Percentiles rank a stretch among this genome's conserved stretches.
phyloP scores from a whole-genome alignment of 805 yeast species.

The Wickerhamomyces strasburgensis region DNA sequence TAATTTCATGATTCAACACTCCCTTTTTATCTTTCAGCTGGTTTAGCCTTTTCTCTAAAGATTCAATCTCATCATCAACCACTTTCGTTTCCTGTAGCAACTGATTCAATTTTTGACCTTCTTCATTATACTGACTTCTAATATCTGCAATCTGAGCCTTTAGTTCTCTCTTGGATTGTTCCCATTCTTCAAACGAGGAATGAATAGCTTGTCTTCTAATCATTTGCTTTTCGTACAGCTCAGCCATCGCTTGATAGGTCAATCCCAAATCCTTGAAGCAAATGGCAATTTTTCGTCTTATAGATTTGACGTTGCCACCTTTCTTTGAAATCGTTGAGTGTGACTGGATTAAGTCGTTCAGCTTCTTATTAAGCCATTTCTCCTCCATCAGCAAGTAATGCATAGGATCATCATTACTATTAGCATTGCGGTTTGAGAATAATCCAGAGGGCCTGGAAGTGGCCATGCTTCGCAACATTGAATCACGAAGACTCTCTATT shows the following conservation, averaged over 20 bases:
- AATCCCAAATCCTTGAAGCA: constrained; percentile 33
- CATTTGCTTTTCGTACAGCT: constrained; percentile 34
- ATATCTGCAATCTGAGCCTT: constrained; percentile 32
- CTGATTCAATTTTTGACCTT: constrained; percentile 35
- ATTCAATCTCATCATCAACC: constrained; percentile 34
- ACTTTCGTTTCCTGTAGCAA: constrained; percentile 28
- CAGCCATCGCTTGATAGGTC: constrained; percentile 36
- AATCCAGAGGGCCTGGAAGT: background rate
- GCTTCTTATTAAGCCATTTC: constrained; percentile 10
- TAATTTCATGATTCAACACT: constrained; percentile 33
- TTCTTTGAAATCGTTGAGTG: constrained; percentile 26
- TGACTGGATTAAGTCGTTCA: constrained; percentile 13
- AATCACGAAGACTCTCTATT: background rate
- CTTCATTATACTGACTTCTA: constrained; percentile 32
- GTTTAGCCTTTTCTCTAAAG: constrained; percentile 30
- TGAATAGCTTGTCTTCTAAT: constrained; percentile 24
- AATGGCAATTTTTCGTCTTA: constrained; percentile 28
- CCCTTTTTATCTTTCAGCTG: constrained; percentile 30
- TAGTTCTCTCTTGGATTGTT: constrained; percentile 29
- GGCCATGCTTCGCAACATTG: background rate
- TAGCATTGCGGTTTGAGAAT: background rate
- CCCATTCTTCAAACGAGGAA: constrained; percentile 34
- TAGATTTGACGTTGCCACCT: constrained; percentile 29
- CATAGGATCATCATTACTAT: constrained; percentile 12
- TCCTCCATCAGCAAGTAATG: constrained; percentile 19